A percentile compares a stretch with the other conserved stretches of the same genome.
Conservation (phyloP, 2,329 filamentous ascomycete genomes). For the Bipolaris victoriae region DNA sequence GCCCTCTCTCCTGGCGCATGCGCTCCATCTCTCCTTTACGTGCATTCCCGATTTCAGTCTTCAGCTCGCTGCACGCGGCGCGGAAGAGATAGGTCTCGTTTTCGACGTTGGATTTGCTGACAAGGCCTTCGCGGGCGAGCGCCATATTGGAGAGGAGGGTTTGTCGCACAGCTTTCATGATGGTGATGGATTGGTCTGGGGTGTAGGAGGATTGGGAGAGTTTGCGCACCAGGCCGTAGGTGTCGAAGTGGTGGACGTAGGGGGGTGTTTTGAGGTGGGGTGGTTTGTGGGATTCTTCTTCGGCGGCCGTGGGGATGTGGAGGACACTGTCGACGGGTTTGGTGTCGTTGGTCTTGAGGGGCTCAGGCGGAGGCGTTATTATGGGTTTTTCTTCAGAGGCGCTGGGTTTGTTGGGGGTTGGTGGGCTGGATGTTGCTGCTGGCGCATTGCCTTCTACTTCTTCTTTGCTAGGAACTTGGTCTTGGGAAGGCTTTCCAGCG, state of each 20-base stretch:
- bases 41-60: conserved; percentile 82
- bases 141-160: conserved; percentile 81
- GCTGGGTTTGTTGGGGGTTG: conserved; percentile 20
- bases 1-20: conserved; percentile 80
- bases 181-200: conserved; percentile 74
- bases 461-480: conserved; percentile 28
- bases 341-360: conserved; percentile 31
- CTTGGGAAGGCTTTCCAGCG: conserved; percentile 12
- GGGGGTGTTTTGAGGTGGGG: conserved; percentile 75
- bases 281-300: conserved; percentile 56
- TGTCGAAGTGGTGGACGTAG: conserved; percentile 97
- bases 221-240: conserved; percentile 83
- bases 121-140: conserved; percentile 77
- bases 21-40: conserved; percentile 78
- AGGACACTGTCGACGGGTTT: conserved; percentile 51
- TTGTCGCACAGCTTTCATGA: conserved; percentile 90
- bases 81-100: conserved; percentile 95
- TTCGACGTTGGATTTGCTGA: conserved; percentile 90
- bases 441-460: conserved; percentile 35
- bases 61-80: conserved; percentile 89
- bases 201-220: conserved; percentile 75
- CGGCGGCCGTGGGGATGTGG: conserved; percentile 49
- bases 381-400: conserved; percentile 22
- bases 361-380: conserved; percentile 23
- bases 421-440: conserved; percentile 22